Evolutionary conservation across 768 basidiomycete genomes (phyloP).

Genomic region (Russula foetens): DNA sequence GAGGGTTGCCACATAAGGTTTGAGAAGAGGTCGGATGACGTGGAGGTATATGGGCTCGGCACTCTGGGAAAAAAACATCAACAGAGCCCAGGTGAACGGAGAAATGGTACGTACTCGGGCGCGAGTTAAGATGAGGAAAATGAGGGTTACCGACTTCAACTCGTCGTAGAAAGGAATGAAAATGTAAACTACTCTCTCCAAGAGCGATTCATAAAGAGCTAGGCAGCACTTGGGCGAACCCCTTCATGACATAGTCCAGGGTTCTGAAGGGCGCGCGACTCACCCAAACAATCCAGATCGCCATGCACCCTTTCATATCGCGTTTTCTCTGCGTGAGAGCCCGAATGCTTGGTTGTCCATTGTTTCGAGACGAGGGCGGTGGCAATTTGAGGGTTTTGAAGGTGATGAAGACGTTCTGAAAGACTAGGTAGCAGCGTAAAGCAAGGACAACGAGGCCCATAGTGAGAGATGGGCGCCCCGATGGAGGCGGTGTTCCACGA

Average conservation of each 20-base stretch:
- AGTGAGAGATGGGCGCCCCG: conserved; percentile 12
- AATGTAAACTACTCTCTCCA: conserved; percentile 57
- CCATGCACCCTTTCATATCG: conserved; percentile 76
- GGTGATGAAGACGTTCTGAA: conserved; percentile 75
- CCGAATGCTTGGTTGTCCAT: conserved; percentile 54
- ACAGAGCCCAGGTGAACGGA: not conserved
- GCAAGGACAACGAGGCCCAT: conserved; percentile 66
- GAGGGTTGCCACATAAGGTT: conserved; percentile 60
- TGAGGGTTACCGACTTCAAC: conserved; percentile 61
- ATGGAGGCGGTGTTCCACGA: conserved; percentile 13
- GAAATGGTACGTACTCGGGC: conserved; percentile 42
- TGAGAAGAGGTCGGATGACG: conserved; percentile 67
- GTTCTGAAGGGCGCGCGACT: conserved; percentile 21
- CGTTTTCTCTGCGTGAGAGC: conserved; percentile 72
- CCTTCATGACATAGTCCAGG: conserved; percentile 15
- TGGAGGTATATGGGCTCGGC: conserved; percentile 82
- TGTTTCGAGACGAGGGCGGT: conserved; percentile 42
- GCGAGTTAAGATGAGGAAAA: conserved; percentile 71
- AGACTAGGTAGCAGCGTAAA: conserved; percentile 62
- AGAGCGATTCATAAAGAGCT: conserved; percentile 54
- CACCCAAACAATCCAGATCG: conserved; percentile 86
- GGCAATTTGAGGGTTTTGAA: conserved; percentile 76
- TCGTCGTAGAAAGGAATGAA: conserved; percentile 82
- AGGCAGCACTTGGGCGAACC: conserved; percentile 51
- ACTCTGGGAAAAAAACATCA: conserved; percentile 39